These are phyloP conservation scores for Xylaria hypoxylon DNA, from an alignment of 2,329 filamentous ascomycete species.

Conservation along the genomic window DNA sequence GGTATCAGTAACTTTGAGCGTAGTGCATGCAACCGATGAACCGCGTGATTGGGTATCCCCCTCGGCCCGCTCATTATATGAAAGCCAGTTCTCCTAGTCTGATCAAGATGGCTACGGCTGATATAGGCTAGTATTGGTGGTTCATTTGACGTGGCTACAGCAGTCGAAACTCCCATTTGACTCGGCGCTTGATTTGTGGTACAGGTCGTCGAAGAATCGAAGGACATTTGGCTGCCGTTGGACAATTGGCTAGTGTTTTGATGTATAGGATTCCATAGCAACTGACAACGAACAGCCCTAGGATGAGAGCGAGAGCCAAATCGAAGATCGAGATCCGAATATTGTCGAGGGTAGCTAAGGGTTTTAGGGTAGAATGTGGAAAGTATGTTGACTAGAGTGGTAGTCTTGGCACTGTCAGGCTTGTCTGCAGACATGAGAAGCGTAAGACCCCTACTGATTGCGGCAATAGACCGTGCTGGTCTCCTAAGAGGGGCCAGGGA, in stretches of 20 bases:
- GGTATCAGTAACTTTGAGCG: conserved; percentile 62
- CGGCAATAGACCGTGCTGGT: conserved; percentile 57
- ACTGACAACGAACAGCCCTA: conserved; percentile 60
- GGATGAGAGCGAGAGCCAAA: conserved; percentile 61
- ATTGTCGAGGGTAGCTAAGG: conserved; percentile 49
- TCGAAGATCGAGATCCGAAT: conserved; percentile 60
- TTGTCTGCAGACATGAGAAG: conserved; percentile 55
- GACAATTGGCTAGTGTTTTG: conserved; percentile 14
- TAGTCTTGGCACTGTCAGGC: conserved; percentile 50
- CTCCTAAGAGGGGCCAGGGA: conserved; percentile 53
- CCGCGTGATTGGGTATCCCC: conserved; percentile 58
- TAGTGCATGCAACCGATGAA: conserved; percentile 60
- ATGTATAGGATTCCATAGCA: conserved; percentile 62
- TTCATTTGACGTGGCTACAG: conserved; percentile 43
- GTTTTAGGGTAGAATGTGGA: conserved; percentile 57
- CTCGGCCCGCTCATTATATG: conserved; percentile 58
- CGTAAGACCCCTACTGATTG: conserved; percentile 59
- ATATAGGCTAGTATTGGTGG: conserved; percentile 60
- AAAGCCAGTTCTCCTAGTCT: conserved; percentile 61
- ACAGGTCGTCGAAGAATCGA: conserved; percentile 53
- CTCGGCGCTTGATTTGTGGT: conserved; percentile 51
- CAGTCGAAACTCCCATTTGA: conserved; percentile 41
- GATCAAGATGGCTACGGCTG: conserved; percentile 59
- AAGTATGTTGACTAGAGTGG: conserved; percentile 59
- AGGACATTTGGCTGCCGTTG: conserved; percentile 42